These are phyloP conservation scores for Apium graveolens DNA, from an alignment of 129 eudicot species.

Conservation along the genomic window DNA sequence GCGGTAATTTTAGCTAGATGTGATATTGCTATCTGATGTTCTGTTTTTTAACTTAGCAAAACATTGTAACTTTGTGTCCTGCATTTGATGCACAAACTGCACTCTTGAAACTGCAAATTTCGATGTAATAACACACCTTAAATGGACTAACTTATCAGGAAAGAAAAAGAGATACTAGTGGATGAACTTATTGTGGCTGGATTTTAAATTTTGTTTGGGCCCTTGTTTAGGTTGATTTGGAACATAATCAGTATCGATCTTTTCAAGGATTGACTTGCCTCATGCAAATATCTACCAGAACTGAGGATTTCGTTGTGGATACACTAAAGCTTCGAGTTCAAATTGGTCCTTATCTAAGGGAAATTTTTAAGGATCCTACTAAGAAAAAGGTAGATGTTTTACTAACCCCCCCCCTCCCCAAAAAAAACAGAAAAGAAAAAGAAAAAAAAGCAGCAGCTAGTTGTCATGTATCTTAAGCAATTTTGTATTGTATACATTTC, in stretches of 20 bases:
- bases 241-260: slow-evolving; percentile 90
- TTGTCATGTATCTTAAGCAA: slow-evolving; percentile 1
- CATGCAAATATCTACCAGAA: slow-evolving; percentile 96
- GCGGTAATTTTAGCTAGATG: slow-evolving; percentile 43
- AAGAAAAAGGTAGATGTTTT: slow-evolving; percentile 59
- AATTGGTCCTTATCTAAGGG: slow-evolving; percentile 81
- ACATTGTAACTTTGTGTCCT: neutral
- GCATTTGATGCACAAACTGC: neutral
- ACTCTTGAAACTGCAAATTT: neutral
- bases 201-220: neutral
- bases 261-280: slow-evolving; percentile 98
- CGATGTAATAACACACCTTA: neutral
- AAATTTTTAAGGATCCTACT: slow-evolving; percentile 74
- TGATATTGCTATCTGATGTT: neutral
- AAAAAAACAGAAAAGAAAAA: neutral
- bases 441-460: neutral
- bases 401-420: neutral
- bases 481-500: neutral
- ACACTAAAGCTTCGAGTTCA: slow-evolving; percentile 79
- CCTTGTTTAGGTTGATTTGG: slow-evolving; percentile 82
- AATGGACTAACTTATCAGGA: neutral
- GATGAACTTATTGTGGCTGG: too few species aligned
- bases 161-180: neutral
- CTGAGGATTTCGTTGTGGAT: slow-evolving; percentile 88
- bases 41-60: neutral